Evolutionary conservation across 1,284 basidiomycete genomes (phyloP).

Genomic region (Entoloma clypeatum): DNA sequence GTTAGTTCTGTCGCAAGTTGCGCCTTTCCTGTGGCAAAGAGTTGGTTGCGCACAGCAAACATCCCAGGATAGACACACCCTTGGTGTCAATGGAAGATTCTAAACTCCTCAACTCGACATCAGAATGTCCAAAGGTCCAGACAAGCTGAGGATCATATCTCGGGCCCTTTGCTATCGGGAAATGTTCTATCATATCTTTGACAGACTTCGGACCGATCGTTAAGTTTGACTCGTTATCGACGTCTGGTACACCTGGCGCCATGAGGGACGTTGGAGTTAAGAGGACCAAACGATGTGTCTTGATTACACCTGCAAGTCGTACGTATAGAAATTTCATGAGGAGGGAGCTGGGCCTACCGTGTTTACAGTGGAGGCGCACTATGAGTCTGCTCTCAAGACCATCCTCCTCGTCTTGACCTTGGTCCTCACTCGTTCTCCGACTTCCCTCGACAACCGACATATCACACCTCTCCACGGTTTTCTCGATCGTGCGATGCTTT

Average conservation of each 20-base stretch:
- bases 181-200: slow-evolving; percentile 78
- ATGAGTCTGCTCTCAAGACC: slow-evolving; percentile 67
- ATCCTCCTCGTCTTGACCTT: slow-evolving; percentile 51
- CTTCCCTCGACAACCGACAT: slow-evolving; percentile 59
- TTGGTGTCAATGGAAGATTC: slow-evolving; percentile 62
- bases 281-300: slow-evolving; percentile 71
- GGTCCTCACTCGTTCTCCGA: slow-evolving; percentile 27
- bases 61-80: slow-evolving; percentile 38
- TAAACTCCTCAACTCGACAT: slow-evolving; percentile 64
- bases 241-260: slow-evolving; percentile 56
- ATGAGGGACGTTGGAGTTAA: slow-evolving; percentile 53
- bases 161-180: slow-evolving; percentile 54
- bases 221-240: slow-evolving; percentile 55
- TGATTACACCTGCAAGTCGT: slow-evolving; percentile 58
- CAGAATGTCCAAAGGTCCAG: slow-evolving; percentile 66
- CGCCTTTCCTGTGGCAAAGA: slow-evolving; percentile 42
- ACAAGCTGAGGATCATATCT: slow-evolving; percentile 73
- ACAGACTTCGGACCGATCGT: slow-evolving; percentile 66
- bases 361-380: slow-evolving; percentile 73
- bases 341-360: slow-evolving; percentile 44
- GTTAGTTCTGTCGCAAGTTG: slow-evolving; percentile 70
- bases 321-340: neutral
- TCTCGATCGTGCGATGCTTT: slow-evolving; percentile 69
- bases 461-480: slow-evolving; percentile 71
- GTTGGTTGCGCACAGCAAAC: slow-evolving; percentile 7